These are phyloP conservation scores for Penicillium italicum DNA, from an alignment of 2,329 filamentous ascomycete genomes.

Conservation along the genomic window DNA sequence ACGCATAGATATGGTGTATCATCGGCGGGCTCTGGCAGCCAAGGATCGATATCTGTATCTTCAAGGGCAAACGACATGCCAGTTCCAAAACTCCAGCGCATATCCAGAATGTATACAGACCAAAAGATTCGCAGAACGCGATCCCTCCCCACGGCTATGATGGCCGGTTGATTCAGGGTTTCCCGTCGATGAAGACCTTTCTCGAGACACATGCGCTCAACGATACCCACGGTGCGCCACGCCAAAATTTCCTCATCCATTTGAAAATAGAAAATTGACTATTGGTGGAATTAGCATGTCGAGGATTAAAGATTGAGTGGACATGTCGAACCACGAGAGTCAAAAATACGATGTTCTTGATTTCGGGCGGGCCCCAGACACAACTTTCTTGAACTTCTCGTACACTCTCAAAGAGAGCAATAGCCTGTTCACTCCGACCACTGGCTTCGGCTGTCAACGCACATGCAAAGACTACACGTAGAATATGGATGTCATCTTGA, in stretches of 20 bases:
- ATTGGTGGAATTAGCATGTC: constrained; percentile 5
- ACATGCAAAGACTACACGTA: constrained; percentile 79
- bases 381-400: constrained; percentile 64
- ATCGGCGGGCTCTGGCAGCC: constrained; percentile 67
- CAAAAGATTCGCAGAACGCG: constrained; percentile 74
- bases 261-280: constrained; percentile 76
- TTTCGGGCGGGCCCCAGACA: constrained; percentile 54
- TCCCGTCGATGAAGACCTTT: constrained; percentile 77
- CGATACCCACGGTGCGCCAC: constrained; percentile 86
- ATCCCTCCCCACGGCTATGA: constrained; percentile 63
- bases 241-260: constrained; percentile 79
- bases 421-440: constrained; percentile 71
- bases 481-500: constrained; percentile 61
- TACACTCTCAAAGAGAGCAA: constrained; percentile 71
- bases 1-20: constrained; percentile 68
- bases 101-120: constrained; percentile 82
- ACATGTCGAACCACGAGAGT: constrained; percentile 42
- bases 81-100: constrained; percentile 82
- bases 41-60: constrained; percentile 77
- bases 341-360: constrained; percentile 59
- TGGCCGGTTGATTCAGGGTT: constrained; percentile 62
- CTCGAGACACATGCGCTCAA: constrained; percentile 72
- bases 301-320: not conserved
- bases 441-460: constrained; percentile 72
- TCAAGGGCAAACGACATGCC: constrained; percentile 80